phyloP scores from a whole-genome alignment of 148 eudicot species.

The Rhododendron griersonianum region DNA sequence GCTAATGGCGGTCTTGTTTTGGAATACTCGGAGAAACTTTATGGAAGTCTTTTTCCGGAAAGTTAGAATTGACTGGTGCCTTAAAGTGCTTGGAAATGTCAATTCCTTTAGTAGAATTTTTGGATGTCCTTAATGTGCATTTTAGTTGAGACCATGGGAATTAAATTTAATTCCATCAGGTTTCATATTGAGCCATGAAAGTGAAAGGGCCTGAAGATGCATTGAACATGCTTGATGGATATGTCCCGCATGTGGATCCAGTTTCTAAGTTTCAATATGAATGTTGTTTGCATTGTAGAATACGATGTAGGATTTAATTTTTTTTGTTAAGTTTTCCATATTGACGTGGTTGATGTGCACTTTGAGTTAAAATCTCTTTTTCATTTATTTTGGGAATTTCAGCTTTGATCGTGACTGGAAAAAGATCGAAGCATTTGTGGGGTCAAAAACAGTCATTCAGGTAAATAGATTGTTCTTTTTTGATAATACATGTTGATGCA shows the following conservation, averaged over 20 bases:
- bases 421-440: slow-evolving; percentile 91
- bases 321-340: not conserved
- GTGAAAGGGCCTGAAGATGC: not conserved
- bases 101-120: not conserved
- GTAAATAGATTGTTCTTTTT: slow-evolving; percentile 25
- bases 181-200: not conserved
- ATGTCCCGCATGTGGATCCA: not conserved
- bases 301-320: not conserved
- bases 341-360: not conserved
- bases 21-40: not conserved
- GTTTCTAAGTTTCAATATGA: not conserved
- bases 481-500: slow-evolving; percentile 7
- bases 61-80: not conserved
- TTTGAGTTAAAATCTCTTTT: not conserved
- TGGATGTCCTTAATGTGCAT: not conserved
- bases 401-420: slow-evolving; percentile 99
- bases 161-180: not conserved
- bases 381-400: not conserved
- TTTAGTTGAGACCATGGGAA: not conserved
- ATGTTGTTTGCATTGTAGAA: not conserved
- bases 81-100: slow-evolving; percentile 1
- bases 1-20: not conserved
- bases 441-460: slow-evolving; percentile 95
- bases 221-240: not conserved
- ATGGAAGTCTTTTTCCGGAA: not conserved